Evolutionary conservation across 2,329 filamentous ascomycete genomes (phyloP).

Genomic region (Clonostachys rhizophaga): DNA sequence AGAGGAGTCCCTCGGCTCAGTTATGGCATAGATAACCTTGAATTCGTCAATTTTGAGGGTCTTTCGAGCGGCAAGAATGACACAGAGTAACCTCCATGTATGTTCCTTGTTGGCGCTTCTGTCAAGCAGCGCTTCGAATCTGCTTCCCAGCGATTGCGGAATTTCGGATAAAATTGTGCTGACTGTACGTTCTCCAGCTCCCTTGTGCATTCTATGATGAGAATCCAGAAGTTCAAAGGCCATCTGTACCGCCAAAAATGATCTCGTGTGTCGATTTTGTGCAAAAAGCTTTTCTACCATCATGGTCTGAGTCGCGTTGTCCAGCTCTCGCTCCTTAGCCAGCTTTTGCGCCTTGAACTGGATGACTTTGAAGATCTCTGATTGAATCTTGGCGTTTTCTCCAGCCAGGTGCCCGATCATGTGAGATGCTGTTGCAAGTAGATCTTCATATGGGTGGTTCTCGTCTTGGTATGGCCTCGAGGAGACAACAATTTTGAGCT

Average conservation of each 20-base stretch:
- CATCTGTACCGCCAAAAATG: not conserved
- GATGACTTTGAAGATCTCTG: not conserved
- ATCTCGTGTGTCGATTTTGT: not conserved
- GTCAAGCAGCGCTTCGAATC: not conserved
- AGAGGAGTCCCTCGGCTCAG: not conserved
- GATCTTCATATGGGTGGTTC: not conserved
- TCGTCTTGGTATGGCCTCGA: not conserved
- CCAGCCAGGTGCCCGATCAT: not conserved
- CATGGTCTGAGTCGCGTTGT: not conserved
- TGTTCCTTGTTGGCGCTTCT: not conserved
- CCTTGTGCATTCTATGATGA: not conserved
- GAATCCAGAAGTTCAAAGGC: not conserved
- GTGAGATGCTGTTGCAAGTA: not conserved
- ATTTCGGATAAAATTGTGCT: not conserved
- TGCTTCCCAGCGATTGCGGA: not conserved
- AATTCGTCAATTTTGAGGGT: not conserved
- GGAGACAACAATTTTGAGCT: not conserved
- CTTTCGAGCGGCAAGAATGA: not conserved
- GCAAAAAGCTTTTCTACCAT: not conserved
- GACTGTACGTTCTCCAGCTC: not conserved
- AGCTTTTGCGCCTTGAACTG: not conserved
- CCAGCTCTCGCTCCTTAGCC: not conserved
- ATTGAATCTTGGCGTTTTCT: not conserved
- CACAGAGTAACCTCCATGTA: not conserved
- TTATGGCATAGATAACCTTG: not conserved